These are phyloP conservation scores for Bipolaris sorokiniana DNA, from an alignment of 2,329 filamentous ascomycete genomes.

Conservation along the genomic window DNA sequence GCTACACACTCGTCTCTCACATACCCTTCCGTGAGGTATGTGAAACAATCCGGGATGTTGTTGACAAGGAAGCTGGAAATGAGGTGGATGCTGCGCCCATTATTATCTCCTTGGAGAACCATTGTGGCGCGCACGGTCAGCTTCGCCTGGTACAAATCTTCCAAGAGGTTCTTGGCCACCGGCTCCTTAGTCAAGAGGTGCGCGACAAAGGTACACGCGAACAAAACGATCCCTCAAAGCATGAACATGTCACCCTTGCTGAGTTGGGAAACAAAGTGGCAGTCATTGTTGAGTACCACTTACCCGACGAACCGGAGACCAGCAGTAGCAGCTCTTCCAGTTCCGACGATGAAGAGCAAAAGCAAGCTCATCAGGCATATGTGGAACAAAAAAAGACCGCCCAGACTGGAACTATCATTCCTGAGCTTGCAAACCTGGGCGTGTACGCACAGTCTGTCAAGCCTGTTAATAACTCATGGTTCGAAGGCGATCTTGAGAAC, in stretches of 20 bases:
- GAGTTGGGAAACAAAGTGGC: slow-evolving; percentile 69
- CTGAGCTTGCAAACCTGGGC: slow-evolving; percentile 68
- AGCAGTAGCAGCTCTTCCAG: slow-evolving; percentile 41
- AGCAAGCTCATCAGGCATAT: slow-evolving; percentile 61
- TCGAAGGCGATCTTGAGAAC: slow-evolving; percentile 55
- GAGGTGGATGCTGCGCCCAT: slow-evolving; percentile 62
- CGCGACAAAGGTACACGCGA: slow-evolving; percentile 63
- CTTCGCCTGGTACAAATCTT: slow-evolving; percentile 68
- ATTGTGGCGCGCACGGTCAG: slow-evolving; percentile 67
- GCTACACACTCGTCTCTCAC: slow-evolving; percentile 70
- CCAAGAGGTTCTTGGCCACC: slow-evolving; percentile 66
- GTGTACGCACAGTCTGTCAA: slow-evolving; percentile 75
- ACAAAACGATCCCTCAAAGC: slow-evolving; percentile 54
- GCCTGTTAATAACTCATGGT: slow-evolving; percentile 70
- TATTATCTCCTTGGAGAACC: slow-evolving; percentile 71
- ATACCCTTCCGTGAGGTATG: slow-evolving; percentile 70
- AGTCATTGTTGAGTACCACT: slow-evolving; percentile 71
- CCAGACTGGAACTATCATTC: slow-evolving; percentile 61
- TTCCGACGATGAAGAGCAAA: slow-evolving; percentile 52
- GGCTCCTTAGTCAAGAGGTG: slow-evolving; percentile 65
- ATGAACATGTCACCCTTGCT: slow-evolving; percentile 62
- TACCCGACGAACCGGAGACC: slow-evolving; percentile 59
- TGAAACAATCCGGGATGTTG: slow-evolving; percentile 67
- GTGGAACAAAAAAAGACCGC: slow-evolving; percentile 59
- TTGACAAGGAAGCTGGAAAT: slow-evolving; percentile 63